Percentiles rank a stretch among this genome's conserved stretches.
phyloP scores from a whole-genome alignment of 1,139 yeast genomes.

The Hansenula anomala region DNA sequence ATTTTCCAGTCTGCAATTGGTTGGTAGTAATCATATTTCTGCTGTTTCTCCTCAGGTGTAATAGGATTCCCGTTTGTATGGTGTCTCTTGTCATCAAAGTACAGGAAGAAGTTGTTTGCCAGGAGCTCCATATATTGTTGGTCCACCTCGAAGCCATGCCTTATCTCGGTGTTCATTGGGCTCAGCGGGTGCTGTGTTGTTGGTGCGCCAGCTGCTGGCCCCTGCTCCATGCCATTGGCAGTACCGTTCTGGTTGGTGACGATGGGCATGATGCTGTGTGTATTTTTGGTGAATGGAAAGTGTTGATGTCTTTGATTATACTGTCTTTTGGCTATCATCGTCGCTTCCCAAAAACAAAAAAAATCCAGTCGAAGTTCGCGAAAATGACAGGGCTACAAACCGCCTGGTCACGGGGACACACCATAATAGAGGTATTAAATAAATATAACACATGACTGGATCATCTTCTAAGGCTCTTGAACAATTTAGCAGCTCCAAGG shows the following conservation, averaged over 20 bases:
- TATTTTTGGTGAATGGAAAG: no score
- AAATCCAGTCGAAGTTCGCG: no score
- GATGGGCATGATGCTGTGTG: no score
- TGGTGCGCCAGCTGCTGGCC: no score
- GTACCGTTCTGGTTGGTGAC: neutral
- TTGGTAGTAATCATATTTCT: conserved; percentile 50
- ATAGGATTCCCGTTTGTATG: conserved; percentile 86
- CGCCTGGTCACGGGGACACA: no score
- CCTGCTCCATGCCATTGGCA: neutral
- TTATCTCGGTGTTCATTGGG: conserved; percentile 51
- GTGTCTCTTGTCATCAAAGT: conserved; percentile 87
- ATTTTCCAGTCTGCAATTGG: conserved; percentile 87
- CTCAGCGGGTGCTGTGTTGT: neutral
- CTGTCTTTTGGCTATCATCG: no score
- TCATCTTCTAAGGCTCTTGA: no score
- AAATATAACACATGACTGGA: no score
- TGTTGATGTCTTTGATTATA: no score
- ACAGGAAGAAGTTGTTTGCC: conserved; percentile 72
- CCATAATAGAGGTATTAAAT: no score
- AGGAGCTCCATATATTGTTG: conserved; percentile 62
- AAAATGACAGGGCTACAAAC: no score
- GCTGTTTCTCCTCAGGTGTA: conserved; percentile 42
- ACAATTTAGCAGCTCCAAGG: neutral
- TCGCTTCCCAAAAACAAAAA: no score
- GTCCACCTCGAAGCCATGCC: conserved; percentile 83